phyloP scores from a whole-genome alignment of 768 basidiomycete genomes.

The Cystobasidium tubakii region DNA sequence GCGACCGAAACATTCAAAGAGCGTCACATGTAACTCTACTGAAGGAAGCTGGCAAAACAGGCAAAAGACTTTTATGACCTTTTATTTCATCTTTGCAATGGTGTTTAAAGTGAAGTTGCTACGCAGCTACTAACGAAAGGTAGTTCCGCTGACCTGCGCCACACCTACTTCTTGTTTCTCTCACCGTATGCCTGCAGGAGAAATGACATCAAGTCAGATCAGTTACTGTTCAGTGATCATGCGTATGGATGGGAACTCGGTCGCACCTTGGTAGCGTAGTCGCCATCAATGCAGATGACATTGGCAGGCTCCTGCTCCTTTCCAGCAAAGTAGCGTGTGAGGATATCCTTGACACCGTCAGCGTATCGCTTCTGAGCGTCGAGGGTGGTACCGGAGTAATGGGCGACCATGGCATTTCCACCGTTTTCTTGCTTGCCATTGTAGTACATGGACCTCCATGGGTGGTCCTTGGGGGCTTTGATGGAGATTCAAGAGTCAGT shows the following conservation, averaged over 20 bases:
- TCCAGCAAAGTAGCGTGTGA: constrained; percentile 62
- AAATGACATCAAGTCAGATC: background rate
- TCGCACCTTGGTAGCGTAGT: constrained; percentile 44
- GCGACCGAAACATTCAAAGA: too few species aligned
- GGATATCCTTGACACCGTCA: constrained; percentile 62
- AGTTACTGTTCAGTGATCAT: too few species aligned
- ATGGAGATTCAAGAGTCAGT: too few species aligned
- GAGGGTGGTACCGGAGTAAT: constrained; percentile 71
- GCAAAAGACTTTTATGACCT: background rate
- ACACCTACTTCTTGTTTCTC: constrained; percentile 12
- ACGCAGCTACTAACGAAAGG: background rate
- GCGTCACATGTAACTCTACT: too few species aligned
- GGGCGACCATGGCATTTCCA: constrained; percentile 78
- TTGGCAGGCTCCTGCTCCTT: constrained; percentile 70
- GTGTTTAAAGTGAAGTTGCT: background rate
- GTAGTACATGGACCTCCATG: constrained; percentile 69
- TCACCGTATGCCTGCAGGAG: background rate
- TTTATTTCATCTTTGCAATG: background rate
- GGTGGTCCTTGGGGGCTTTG: constrained; percentile 74
- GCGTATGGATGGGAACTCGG: background rate
- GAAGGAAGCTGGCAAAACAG: background rate
- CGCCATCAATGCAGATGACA: constrained; percentile 61
- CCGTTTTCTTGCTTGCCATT: constrained; percentile 63
- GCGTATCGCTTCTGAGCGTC: constrained; percentile 61
- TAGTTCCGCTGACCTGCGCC: background rate